Base-by-base conservation (phyloP, 2,329 filamentous ascomycete genomes). In the Xylariaceae sp. region DNA sequence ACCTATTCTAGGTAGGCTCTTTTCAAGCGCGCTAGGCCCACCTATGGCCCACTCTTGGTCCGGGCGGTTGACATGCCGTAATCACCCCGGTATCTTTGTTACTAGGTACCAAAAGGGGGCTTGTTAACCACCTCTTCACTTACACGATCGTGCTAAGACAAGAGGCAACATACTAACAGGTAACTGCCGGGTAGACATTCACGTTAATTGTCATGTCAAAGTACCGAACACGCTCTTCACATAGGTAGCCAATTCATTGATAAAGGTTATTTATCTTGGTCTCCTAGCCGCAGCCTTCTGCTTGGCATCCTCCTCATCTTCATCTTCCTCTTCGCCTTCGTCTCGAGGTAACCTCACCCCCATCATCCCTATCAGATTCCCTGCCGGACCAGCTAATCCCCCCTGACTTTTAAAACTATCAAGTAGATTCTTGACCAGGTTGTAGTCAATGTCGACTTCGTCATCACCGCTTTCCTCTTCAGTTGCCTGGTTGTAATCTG, bases 351-450 rank as follows among this genome's bases (percentile, higher is more conserved):
- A 75, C 39, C 82, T 79, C 60, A 96, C 76, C 0, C 91, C 91
- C 86, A 97, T 87, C 73, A 95, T 80, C 6, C 85, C 86, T 65
- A 99, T 79, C 56, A 99, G 75, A 67, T 96, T 97, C 0, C 92
- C 85, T 2, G 88, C 88, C 0, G 94, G 94, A 0, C 94, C 94
- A 30, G 89, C 79, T 76, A 87, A 82, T 12, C 94, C 94, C 16
- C 78, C 89, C 69, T 97, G 92, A 15, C 88, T 86, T 67, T 95
- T 95, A 72, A 99, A 92, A 63, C 89, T 92, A 69, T 96, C 90
- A 1, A 99, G 76, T 51, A 99, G 76, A 65, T 97, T 97, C 69
- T 88, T 90, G 16, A 89, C 91, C 21, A 99, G 76, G 57, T 94
- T 92, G 62, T 91, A 88, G 67, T 97, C 89, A 26, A 94, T 83